These are phyloP conservation scores for Fusarium poae DNA, from an alignment of 2,329 filamentous ascomycete species.

Conservation along the genomic window DNA sequence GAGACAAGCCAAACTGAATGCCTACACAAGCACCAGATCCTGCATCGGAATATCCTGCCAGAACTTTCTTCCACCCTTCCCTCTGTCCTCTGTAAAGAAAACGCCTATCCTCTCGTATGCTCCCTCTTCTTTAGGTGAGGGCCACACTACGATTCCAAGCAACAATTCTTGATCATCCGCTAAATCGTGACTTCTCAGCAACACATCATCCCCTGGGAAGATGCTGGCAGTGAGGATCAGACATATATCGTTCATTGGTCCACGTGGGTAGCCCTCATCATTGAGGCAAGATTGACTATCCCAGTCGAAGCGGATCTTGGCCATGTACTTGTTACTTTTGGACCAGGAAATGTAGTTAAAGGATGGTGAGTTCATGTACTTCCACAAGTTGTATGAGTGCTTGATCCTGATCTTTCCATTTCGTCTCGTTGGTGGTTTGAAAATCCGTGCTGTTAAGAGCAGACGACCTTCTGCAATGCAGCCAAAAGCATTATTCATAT, in stretches of 20 bases:
- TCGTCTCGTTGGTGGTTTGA: rapidly evolving
- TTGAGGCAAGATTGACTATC: rapidly evolving
- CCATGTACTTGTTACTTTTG: not conserved
- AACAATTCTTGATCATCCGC: not conserved
- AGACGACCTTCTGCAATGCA: not conserved
- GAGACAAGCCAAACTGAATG: rapidly evolving
- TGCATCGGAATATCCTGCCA: not conserved
- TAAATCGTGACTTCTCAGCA: not conserved
- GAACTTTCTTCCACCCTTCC: not conserved
- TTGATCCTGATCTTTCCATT: not conserved
- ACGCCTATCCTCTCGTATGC: not conserved
- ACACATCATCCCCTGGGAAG: not conserved
- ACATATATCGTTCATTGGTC: rapidly evolving
- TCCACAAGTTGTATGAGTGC: not conserved
- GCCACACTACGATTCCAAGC: not conserved
- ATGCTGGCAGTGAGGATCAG: not conserved
- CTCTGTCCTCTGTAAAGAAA: not conserved
- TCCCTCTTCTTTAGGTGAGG: not conserved
- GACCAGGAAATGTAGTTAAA: not conserved
- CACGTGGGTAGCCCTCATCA: not conserved
- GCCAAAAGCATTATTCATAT: not conserved
- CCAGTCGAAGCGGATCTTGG: not conserved
- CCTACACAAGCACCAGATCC: not conserved
- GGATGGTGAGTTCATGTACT: rapidly evolving
- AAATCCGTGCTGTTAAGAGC: not conserved